Evolutionary conservation across 768 basidiomycete genomes (phyloP).

Genomic region (Cantharellus anzutake): DNA sequence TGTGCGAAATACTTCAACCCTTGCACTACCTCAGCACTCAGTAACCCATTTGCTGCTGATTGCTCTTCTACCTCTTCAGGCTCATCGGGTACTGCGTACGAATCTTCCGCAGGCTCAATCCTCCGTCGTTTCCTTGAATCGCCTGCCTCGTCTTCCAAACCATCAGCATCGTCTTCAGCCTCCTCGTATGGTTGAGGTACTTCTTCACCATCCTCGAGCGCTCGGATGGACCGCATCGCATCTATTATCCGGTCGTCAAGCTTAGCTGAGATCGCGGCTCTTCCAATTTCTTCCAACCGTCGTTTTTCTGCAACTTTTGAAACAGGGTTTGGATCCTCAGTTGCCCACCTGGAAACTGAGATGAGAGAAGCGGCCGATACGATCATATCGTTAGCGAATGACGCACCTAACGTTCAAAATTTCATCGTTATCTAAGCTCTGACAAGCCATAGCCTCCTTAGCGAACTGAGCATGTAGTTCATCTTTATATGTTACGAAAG

Average conservation of each 20-base stretch:
- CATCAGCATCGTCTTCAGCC: conserved; percentile 6
- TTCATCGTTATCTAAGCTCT: conserved; percentile 92
- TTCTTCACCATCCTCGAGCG: conserved; percentile 61
- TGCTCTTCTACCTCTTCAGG: conserved; percentile 16
- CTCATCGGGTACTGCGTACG: conserved; percentile 16
- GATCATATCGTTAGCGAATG: not conserved
- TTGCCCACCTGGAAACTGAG: conserved; percentile 50
- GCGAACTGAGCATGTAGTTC: conserved; percentile 87
- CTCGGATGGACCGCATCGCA: conserved; percentile 69
- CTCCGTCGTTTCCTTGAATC: conserved; percentile 6
- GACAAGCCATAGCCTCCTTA: conserved; percentile 97
- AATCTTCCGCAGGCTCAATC: conserved; percentile 19
- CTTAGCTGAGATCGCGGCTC: conserved; percentile 59
- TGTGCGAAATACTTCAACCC: conserved; percentile 83
- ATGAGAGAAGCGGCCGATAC: not conserved
- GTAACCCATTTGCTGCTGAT: conserved; percentile 31
- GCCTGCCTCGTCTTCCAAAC: conserved; percentile 20
- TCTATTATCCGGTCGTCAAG: conserved; percentile 83
- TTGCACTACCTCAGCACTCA: conserved; percentile 73
- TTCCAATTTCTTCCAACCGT: conserved; percentile 66
- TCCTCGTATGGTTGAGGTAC: conserved; percentile 11
- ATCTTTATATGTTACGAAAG: conserved; percentile 85
- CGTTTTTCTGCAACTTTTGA: conserved; percentile 73
- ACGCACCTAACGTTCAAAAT: conserved; percentile 76
- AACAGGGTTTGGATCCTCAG: conserved; percentile 92